These are phyloP conservation scores for Xanthoconium separans DNA, from an alignment of 1,284 basidiomycete genomes.

Conservation along the genomic window DNA sequence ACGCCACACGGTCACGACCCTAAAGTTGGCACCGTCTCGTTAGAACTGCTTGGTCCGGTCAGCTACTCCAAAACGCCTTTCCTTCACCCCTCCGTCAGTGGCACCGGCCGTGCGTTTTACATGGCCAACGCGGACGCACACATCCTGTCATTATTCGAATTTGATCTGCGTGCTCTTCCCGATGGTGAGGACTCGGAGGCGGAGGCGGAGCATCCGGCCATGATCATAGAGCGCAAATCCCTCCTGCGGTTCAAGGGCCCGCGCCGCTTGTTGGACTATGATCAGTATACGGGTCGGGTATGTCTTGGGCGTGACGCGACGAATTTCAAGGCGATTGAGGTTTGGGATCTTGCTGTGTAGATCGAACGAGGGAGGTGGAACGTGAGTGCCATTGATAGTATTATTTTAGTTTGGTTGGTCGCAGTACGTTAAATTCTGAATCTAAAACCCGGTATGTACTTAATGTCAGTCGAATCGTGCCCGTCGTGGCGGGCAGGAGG, in stretches of 20 bases:
- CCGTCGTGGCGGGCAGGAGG: too few species aligned
- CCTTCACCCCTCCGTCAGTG: constrained; percentile 16
- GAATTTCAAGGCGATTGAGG: constrained; percentile 11
- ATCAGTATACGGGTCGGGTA: constrained; percentile 20
- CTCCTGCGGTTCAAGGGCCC: constrained; percentile 7
- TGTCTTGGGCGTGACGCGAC: constrained; percentile 7
- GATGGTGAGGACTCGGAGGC: neutral
- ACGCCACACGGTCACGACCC: neutral
- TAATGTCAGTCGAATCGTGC: too few species aligned
- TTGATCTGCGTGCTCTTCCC: constrained; percentile 6
- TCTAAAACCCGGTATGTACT: too few species aligned
- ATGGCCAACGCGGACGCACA: neutral
- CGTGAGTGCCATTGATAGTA: too few species aligned
- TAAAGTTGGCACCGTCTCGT: neutral
- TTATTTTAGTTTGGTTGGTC: too few species aligned
- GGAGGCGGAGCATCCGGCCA: neutral
- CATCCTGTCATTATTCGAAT: constrained; percentile 16
- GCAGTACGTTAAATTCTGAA: too few species aligned
- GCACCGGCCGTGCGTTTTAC: constrained; percentile 13
- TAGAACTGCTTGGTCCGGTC: neutral
- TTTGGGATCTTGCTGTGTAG: constrained; percentile 10
- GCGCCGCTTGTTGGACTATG: constrained; percentile 17
- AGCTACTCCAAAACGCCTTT: neutral
- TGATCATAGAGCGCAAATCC: constrained; percentile 8
- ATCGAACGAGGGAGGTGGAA: too few species aligned